Evolutionary conservation across 495 filamentous ascomycete species (phyloP).

Genomic region (Hypoxylon trugodes): DNA sequence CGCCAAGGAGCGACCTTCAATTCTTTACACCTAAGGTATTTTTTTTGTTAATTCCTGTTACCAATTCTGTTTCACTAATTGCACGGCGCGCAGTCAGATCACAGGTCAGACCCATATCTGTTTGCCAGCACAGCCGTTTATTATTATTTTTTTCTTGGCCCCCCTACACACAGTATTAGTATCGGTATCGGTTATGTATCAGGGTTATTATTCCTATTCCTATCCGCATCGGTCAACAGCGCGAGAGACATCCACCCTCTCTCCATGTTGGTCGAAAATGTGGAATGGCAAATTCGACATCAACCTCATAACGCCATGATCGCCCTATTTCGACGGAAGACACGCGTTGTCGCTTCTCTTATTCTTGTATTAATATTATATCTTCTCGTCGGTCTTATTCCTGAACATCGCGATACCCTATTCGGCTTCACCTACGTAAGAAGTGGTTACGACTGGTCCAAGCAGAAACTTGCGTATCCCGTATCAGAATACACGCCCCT

Average conservation of each 20-base stretch:
- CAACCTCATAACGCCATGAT: conserved; percentile 38
- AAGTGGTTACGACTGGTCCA: conserved; percentile 56
- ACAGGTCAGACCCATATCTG: not conserved
- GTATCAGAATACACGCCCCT: conserved; percentile 47
- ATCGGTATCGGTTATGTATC: conserved; percentile 28
- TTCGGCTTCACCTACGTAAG: conserved; percentile 45
- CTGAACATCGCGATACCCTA: conserved; percentile 39
- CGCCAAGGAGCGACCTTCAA: conserved; percentile 17
- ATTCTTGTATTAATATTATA: conserved; percentile 34
- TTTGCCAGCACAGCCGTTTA: not conserved
- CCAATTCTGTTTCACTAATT: conserved; percentile 40
- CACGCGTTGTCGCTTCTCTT: conserved; percentile 27
- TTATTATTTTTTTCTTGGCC: too few relatives aligned
- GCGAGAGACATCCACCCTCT: conserved; percentile 18
- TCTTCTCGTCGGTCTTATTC: conserved; percentile 43
- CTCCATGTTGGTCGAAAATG: conserved; percentile 45
- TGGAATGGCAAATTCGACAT: conserved; percentile 39
- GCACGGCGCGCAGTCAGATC: conserved; percentile 16
- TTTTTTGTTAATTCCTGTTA: conserved; percentile 17
- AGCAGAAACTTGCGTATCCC: conserved; percentile 42
- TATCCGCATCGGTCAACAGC: conserved; percentile 17
- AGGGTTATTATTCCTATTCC: not conserved
- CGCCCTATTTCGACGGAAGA: conserved; percentile 42
- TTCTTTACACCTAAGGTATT: conserved; percentile 24
- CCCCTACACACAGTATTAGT: conserved; percentile 10